Evolutionary conservation across 2,329 filamentous ascomycete species (phyloP), one percentile per base, ranked within the genome.

Genomic region (Trichoderma sp.): DNA sequence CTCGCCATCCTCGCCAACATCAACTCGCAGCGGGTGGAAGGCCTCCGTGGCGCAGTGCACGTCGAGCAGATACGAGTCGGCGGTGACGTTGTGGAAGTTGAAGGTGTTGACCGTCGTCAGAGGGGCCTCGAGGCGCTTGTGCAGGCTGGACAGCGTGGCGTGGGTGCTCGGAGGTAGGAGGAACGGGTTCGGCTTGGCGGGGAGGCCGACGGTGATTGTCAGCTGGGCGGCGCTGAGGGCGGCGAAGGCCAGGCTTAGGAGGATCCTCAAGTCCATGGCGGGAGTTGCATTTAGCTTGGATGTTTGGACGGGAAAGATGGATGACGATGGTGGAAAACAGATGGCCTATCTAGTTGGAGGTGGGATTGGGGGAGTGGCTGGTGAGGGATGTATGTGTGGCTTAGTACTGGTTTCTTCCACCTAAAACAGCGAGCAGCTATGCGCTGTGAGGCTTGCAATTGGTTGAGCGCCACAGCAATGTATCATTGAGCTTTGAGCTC

Each of bases 11-110:
- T 74, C 76, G 3, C 77, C 76, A 20, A 96, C 88, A 78, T 98
- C 96, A 34, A 98, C 88, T 58, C 95, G 87, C 80, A 97, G 85
- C 12, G 94, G 92, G 76, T 90, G 88, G 80, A 98, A 98, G 68
- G 86, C 86, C 80, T 92, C 90, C 70, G 93, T 92, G 32, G 88
- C 84, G 79, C 90, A 91, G 82, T 95, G 90, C 63, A 98, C 86
- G 75, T 96, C 93, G 62, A 92, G 90, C 6, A 98, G 88, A 80
- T 98, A 98, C 71, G 90, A 93, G 1, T 91, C 92, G 0, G 86
- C 80, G 6, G 88, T 86, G 67, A 97, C 86, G 76, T 94, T 90
- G 75, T 82, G 83, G 85, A 98, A 97, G 74, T 89, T 86, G 78
- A 98, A 94, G 28, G 88, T 90, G 80, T 93, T 92, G 76, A 86